Evolutionary conservation across 106 monocot genomes (phyloP), one percentile per base, ranked within the genome.

Genomic region (Alisma plantagoaquatica): DNA sequence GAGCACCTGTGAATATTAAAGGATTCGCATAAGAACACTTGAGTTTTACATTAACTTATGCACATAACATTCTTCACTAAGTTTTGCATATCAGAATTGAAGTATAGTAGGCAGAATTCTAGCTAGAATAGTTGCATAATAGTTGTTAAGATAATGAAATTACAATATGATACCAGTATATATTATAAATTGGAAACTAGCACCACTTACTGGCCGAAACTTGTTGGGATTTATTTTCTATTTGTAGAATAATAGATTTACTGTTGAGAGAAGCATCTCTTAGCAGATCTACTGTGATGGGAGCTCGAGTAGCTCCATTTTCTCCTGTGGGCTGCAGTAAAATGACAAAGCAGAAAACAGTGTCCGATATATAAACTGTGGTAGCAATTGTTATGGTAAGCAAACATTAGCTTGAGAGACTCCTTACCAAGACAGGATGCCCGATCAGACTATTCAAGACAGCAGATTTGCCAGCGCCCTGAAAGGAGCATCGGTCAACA

Each of bases 391-490:
- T n/a, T n/a, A n/a, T n/a, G n/a, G n/a, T n/a, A 27, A 57, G 29
- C n/a, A n/a, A n/a, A n/a, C n/a, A n/a, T n/a, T n/a, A n/a, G n/a
- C n/a, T n/a, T n/a, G n/a, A 23, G 2, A 63, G n/a, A 3, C 18
- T 41, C 8, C 75, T 15, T 78, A 94, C 94, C 69, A 94, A 75
- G 19, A 94, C 83, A 14, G 94, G 94, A 48, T 94, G 94, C 7
- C 94, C 94, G 30, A 94, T 88, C 67, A 94, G 64, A 58, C 94
- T 94, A 56, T 94, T 94, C 73, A 94, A 26, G 32, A 83, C 78
- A 11, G 94, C 87, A 14, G 94, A 94, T 74, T 94, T 94, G 4
- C 94, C 94, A 33, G 94, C 80, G 14, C 94, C 94, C 94, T 94
- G 53, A n/a, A n/a, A n/a, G n/a, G n/a, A n/a, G n/a, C n/a, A n/a